Evolutionary conservation across 148 eudicot genomes (phyloP).

Genomic region (Polygonum aviculare): DNA sequence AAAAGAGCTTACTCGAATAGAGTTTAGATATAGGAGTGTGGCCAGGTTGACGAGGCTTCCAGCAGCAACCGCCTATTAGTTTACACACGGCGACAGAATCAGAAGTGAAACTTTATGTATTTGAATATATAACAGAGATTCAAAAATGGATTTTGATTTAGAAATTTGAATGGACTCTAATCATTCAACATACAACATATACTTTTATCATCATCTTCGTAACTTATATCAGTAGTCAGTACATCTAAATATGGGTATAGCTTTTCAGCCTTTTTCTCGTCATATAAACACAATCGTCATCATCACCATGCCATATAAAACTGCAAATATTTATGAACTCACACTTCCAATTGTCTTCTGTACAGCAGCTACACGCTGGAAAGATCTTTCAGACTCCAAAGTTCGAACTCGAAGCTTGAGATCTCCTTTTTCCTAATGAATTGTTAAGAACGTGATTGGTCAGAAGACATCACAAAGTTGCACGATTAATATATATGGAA

Average conservation of each 20-base stretch:
- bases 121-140: not conserved
- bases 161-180: not conserved
- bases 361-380: constrained; percentile 92
- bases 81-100: constrained; percentile 12
- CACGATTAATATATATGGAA: not conserved
- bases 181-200: not conserved
- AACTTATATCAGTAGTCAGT: not conserved
- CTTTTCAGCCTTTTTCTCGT: not conserved
- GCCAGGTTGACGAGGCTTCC: constrained; percentile 92
- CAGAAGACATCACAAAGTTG: constrained; percentile 1
- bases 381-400: constrained; percentile 91
- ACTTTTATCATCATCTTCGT: not conserved
- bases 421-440: constrained; percentile 85
- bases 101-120: not conserved
- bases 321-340: constrained; percentile 24
- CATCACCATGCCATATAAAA: not conserved
- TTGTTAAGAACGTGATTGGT: not conserved
- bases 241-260: not conserved
- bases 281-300: too few relatives aligned
- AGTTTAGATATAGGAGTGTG: constrained; percentile 70
- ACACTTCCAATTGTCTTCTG: constrained; percentile 93
- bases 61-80: constrained; percentile 79
- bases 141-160: not conserved
- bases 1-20: constrained; percentile 58
- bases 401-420: constrained; percentile 94